Base-by-base conservation (phyloP, 108 stramenopile species). In the Skeletonema tropicum region DNA sequence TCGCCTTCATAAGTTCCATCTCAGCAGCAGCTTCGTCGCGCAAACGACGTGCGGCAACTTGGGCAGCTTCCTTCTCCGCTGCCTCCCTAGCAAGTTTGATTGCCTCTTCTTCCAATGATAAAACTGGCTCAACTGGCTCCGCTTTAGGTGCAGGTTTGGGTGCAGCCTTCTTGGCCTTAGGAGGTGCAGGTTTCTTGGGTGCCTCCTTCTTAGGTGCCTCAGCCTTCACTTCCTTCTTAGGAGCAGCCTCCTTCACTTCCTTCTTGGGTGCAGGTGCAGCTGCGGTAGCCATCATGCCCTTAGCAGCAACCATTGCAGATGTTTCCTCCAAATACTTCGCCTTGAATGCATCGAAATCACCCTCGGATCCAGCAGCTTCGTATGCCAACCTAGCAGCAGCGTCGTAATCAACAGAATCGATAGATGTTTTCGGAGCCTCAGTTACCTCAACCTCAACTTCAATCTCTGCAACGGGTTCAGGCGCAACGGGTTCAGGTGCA, bases 21-120 rank as follows among this genome's bases (percentile, higher is more conserved):
- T 90, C 84, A 29, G 86, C 89, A 10, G 92, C 92, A 59, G 80
- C 66, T 64, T 90, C 86, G 25, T 87, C 80, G 25, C 85, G 45
- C 1, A 75, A 77, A 60, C 92, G 92, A 32, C 84, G 74, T 60
- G 86, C 78, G 10, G 90, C 90, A 60, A 83, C 68, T 33, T 78
- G 77, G 5, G 84, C 79, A 26, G 92, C 90, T 59, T 89, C 87
- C 19, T 38, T 67, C 49, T 90, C 90, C 11, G 84, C 87, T 32
- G 71, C 75, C 52, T 79, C 89, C 71, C 71, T 90, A 14, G 87
- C 85, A 75, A 77, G 21, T 38, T 48, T 52, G 59, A 90, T 90
- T 46, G 89, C 90, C 30, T 81, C 86, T 29, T 89, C 88, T 68
- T 91, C 92, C 26, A 77, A 70, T 7, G 80, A 89, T 26, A 41